These are phyloP conservation scores for Suhomyces yuchorum DNA, from an alignment of 1,139 yeast species.

Conservation along the genomic window DNA sequence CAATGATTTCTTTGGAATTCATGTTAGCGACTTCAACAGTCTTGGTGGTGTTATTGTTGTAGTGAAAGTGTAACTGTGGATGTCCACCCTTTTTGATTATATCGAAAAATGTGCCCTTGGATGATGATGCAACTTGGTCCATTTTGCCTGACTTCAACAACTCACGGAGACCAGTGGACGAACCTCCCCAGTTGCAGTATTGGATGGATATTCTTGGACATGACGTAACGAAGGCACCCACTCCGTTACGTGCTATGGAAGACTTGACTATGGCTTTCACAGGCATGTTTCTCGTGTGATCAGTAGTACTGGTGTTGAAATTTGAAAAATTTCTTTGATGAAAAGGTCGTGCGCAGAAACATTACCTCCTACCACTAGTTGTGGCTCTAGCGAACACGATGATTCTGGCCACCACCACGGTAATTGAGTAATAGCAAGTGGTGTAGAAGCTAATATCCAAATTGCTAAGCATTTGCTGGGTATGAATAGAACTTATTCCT, in stretches of 20 bases:
- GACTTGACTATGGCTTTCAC: conserved; percentile 54
- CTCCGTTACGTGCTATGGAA: conserved; percentile 72
- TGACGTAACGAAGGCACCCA: conserved; percentile 75
- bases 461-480: too few species aligned
- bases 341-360: conserved; percentile 10
- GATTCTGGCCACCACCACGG: too few species aligned
- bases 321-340: conserved; percentile 14
- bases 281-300: conserved; percentile 33
- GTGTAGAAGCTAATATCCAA: too few species aligned
- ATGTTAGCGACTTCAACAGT: conserved; percentile 56
- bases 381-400: too few species aligned
- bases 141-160: conserved; percentile 60
- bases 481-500: too few species aligned
- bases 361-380: too few species aligned
- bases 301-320: conserved; percentile 2
- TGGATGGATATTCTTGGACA: conserved; percentile 73
- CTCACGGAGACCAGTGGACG: conserved; percentile 80
- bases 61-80: conserved; percentile 56
- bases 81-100: conserved; percentile 76
- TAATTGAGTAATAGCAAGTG: too few species aligned
- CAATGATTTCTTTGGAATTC: conserved; percentile 59
- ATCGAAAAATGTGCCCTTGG: conserved; percentile 73
- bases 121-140: conserved; percentile 54
- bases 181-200: conserved; percentile 95
- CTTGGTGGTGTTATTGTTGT: conserved; percentile 23